Base-by-base conservation (phyloP, 129 eudicot genomes). In the Dittrichia graveolens region DNA sequence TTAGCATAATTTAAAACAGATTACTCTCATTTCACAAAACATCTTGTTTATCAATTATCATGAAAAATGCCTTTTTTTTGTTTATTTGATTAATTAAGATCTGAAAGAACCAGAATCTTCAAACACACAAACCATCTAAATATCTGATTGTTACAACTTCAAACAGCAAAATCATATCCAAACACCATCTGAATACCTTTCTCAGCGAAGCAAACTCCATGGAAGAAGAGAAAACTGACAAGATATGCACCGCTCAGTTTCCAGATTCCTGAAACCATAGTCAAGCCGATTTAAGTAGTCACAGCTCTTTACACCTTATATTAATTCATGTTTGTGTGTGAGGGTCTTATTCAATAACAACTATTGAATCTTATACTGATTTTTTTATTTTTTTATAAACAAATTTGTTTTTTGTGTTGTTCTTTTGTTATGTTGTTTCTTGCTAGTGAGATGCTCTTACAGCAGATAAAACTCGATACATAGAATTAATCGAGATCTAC, bases 221-320 rank as follows among this genome's bases (percentile, higher is more conserved):
- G 79, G 44, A 82, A 77, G 57, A 67, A 67, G 71, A 77, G 63
- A 61, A 58, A 64, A 7, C 57, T 41, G 52, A 63, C 55, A 14
- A 76, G 13, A 31, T 67, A 8, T 15, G 71, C 24, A 31, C 16
- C 9, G 55, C 60, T 38, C 18, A 52, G 42, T 67, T 73, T 79
- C 59, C 58, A 40, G 41, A 16, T 64, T 44, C 65, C 75, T 16
- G 49, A 50, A 58, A 40, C 75, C 79, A 57, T 59, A 3, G 16
- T 76, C 14, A 35, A 37, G 5, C 47, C 18, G 7, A 18, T 19
- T 9, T 7, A 56, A 8, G 18, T 12, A 56, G 6, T 24, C 18
- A 19, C 34, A n/a, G 16, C 58, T 52, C 3, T 8, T 52, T 24
- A 24, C 31, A 52, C 31, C 14, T 7, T 15, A 16, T 67, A 12